Base-by-base conservation (phyloP, 495 filamentous ascomycete species). In the Thermothielavioides terrestris region DNA sequence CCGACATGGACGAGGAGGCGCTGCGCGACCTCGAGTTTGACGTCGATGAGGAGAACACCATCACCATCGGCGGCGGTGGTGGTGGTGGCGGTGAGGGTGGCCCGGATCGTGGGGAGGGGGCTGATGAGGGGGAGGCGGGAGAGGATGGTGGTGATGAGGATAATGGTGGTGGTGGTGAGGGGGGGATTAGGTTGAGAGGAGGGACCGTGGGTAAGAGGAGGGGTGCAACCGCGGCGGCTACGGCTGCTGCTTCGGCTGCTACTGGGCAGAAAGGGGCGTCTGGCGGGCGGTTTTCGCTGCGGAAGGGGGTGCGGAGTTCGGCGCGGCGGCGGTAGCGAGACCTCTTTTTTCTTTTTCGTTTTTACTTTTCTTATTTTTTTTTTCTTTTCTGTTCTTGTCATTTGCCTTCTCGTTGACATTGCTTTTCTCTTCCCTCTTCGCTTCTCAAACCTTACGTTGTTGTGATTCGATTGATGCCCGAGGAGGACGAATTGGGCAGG, bases 1-100 rank as follows among this genome's bases (percentile, higher is more conserved):
- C 82, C 44, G 89, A 94, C 53, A 78, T 95, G 57, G 88, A 91
- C 47, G 89, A 94, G 40, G 88, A 89, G 15, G 85, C 88, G 66
- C 70, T 95, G 41, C 76, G 84, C 64, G 77, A 84, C 58, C 64
- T 74, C 14, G 69, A 67, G 28, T 64, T 68, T 35, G 72, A 71
- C 30, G 65, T 74, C 36, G 68, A 71, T 34, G 66, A 37, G 6
- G 32, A 46, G 31, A 34, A 35, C 30, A 46, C 28, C 6, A 25
- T 46, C 3, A 46, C 40, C 11, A 18, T 42, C 6, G 25, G 7
- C 4, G 42, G 42, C 8, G 42, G 32, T 22, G 42, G n/a, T 28
- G 39, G 23, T 41, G 38, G 22, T 15, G 22, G 12, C 20, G 40
- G 8, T 10, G 40, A 32, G 1, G 25, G 15, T 11, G 22, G 3